phyloP scores from a whole-genome alignment of 805 yeast genomes.

The Yamadazyma olivae region DNA sequence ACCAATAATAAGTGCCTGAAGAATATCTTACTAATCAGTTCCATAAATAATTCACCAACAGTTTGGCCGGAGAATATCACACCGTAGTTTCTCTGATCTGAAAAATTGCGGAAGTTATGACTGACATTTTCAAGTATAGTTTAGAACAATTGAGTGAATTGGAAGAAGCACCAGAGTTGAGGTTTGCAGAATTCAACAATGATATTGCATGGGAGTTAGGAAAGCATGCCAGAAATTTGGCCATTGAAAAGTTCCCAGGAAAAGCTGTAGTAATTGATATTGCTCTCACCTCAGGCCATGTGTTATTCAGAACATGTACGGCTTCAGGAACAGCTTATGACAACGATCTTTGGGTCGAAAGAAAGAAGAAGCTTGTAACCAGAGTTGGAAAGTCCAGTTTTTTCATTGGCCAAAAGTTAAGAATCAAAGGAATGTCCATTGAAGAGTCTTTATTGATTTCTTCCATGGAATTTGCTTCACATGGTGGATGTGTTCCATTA shows the following conservation, averaged over 20 bases:
- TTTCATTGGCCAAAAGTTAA: slow-evolving; percentile 43
- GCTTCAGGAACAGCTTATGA: slow-evolving; percentile 40
- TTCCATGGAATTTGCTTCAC: slow-evolving; percentile 44
- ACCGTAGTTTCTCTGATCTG: no score
- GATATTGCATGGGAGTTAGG: slow-evolving; percentile 49
- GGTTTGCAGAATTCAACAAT: slow-evolving; percentile 24
- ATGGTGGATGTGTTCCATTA: slow-evolving; percentile 58
- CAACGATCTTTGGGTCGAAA: slow-evolving; percentile 51
- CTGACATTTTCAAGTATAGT: slow-evolving; percentile 7
- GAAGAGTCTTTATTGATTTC: slow-evolving; percentile 39
- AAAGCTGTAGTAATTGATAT: slow-evolving; percentile 47
- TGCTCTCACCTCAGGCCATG: slow-evolving; percentile 42
- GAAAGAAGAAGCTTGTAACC: slow-evolving; percentile 47
- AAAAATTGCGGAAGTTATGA: no score
- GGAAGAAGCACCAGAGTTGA: slow-evolving; percentile 16
- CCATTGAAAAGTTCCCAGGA: slow-evolving; percentile 20
- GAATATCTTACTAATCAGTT: no score
- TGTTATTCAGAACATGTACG: slow-evolving; percentile 43
- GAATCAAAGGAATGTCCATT: slow-evolving; percentile 29
- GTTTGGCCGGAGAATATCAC: no score
- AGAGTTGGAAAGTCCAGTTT: slow-evolving; percentile 49
- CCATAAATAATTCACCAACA: no score
- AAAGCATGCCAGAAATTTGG: slow-evolving; percentile 32
- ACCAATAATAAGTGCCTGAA: no score
- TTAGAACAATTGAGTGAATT: slow-evolving; percentile 14